These are phyloP conservation scores for Pichia heedii DNA, from an alignment of 805 yeast species.

Conservation along the genomic window DNA sequence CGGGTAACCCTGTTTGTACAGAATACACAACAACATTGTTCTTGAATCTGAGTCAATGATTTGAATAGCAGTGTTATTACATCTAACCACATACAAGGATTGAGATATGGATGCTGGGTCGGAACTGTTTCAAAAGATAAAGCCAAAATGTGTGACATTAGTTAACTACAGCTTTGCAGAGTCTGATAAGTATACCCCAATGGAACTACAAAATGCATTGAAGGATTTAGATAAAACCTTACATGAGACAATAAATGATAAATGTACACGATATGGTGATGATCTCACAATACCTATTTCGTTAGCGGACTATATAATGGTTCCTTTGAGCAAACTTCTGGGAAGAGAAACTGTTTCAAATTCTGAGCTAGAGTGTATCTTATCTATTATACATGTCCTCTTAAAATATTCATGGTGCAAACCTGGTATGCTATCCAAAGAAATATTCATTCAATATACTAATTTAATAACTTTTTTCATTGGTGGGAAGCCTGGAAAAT, in stretches of 20 bases:
- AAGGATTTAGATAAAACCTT: conserved; percentile 22
- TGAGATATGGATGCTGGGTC: background rate
- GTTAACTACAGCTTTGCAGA: conserved; percentile 38
- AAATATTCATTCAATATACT: conserved; percentile 36
- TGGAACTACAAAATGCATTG: conserved; percentile 25
- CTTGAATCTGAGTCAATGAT: too few species aligned
- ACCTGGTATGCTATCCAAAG: conserved; percentile 28
- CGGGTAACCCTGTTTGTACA: too few species aligned
- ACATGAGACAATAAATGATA: background rate
- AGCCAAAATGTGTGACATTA: conserved; percentile 35
- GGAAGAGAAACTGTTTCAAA: conserved; percentile 39
- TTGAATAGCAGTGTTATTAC: too few species aligned
- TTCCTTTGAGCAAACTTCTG: conserved; percentile 48
- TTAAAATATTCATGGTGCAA: conserved; percentile 39
- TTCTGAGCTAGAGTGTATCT: conserved; percentile 34
- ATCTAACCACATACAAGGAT: too few species aligned
- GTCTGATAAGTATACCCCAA: conserved; percentile 24
- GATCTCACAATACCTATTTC: conserved; percentile 24
- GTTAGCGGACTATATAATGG: conserved; percentile 53
- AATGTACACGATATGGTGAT: background rate
- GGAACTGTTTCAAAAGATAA: conserved; percentile 16
- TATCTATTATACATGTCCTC: conserved; percentile 38
- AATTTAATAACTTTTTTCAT: conserved; percentile 39
- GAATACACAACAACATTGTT: too few species aligned
- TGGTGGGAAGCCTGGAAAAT: conserved; percentile 35